Base-by-base conservation (phyloP, 2,329 filamentous ascomycete genomes). In the Penicillium thymicola region DNA sequence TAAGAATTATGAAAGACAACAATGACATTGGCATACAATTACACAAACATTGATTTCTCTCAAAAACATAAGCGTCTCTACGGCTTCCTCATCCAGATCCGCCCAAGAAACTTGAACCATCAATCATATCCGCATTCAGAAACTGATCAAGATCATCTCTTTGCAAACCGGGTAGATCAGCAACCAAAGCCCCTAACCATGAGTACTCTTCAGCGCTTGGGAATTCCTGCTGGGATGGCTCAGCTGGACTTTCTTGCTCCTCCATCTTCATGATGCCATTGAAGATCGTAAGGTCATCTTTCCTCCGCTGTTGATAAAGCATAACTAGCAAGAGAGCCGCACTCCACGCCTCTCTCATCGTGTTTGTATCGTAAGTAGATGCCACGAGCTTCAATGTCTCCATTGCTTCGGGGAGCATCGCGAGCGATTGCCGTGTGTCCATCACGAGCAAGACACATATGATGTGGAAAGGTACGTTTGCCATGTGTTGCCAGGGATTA, bases 381-480 rank as follows among this genome's bases (percentile, higher is more conserved):
- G 76, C 70, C 0, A 80, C 74, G 1, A 75, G 65, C 13, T 69
- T 69, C 2, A 82, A 61, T 3, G 75, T 77, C 54, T 73, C 69
- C 77, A 85, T 79, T 0, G 81, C 82, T 18, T 81, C 77, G 0
- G 72, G 71, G 6, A 85, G 74, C 52, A 79, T 73, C 0, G 74
- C 70, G 0, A 83, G 72, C 0, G 79, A 79, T 2, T 79, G 72
- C 0, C 73, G 71, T 0, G 75, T 82, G 54, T 85, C 82, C 58
- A 85, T 79, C 0, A 79, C 80, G 1, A 85, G 74, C 8, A 85
- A 70, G 0, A 82, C 71, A 54, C 81, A 83, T 18, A 83, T 76
- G 2, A 81, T 79, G 38, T 85, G 82, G 51, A 85, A 85, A 0
- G 82, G 82, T 0, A 85, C 79, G 45, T 85, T 84, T 25, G 80